phyloP scores from a whole-genome alignment of 805 yeast species.

The Saccharomycopsis lassenensis region DNA sequence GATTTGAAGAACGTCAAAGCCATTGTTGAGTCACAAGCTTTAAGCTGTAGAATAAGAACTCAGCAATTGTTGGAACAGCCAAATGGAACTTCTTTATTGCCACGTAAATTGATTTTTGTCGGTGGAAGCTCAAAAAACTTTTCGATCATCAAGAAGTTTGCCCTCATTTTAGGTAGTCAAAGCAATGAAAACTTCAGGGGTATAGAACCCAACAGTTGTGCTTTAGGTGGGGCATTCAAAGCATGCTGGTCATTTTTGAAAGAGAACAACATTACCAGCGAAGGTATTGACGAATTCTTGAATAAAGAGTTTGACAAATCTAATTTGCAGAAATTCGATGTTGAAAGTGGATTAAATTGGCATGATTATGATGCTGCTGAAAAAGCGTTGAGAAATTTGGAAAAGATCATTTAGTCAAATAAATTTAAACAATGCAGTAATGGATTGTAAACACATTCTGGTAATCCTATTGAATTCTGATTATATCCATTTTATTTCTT shows the following conservation, averaged over 20 bases:
- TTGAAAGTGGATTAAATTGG: conserved; percentile 15
- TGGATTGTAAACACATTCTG: neutral
- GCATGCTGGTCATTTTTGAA: conserved; percentile 56
- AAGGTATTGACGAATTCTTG: conserved; percentile 17
- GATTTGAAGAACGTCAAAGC: conserved; percentile 55
- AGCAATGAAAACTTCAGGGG: conserved; percentile 41
- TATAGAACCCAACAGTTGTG: conserved; percentile 83
- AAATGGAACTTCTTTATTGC: conserved; percentile 28
- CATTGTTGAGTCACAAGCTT: conserved; percentile 79
- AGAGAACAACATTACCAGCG: conserved; percentile 2
- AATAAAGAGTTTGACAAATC: conserved; percentile 12
- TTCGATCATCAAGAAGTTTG: conserved; percentile 58
- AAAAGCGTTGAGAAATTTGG: conserved; percentile 15
- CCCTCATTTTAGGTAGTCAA: conserved; percentile 51
- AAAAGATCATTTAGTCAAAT: conserved; percentile 2
- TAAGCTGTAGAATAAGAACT: conserved; percentile 70
- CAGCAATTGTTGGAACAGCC: conserved; percentile 56
- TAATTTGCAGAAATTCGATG: conserved; percentile 13
- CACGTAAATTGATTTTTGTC: conserved; percentile 66
- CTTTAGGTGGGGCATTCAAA: conserved; percentile 81
- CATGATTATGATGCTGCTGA: conserved; percentile 11
- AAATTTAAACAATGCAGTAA: neutral
- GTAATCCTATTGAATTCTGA: neutral
- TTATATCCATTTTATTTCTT: neutral
- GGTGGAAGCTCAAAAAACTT: conserved; percentile 78